These are phyloP conservation scores for Lycium barbarum DNA, from an alignment of 257 asterid species.

Conservation along the genomic window DNA sequence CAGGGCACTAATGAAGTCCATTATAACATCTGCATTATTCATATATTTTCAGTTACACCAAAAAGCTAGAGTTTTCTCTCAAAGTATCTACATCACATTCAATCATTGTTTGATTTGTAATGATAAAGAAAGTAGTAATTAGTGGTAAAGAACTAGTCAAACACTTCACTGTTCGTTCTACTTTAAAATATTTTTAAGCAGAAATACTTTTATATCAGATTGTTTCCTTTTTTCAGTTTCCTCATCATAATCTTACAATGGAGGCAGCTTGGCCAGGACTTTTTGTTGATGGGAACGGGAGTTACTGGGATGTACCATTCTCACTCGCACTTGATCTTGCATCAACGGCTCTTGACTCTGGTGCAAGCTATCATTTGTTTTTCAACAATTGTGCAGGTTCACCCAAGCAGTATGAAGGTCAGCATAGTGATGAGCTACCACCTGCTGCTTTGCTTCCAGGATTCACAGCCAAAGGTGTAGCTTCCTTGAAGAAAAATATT, in stretches of 20 bases:
- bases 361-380: slow-evolving; percentile 66
- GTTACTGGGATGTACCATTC: slow-evolving; percentile 84
- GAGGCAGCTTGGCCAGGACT: slow-evolving; percentile 83
- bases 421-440: slow-evolving; percentile 35
- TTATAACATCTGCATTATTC: neutral
- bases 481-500: slow-evolving; percentile 63
- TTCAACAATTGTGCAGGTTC: slow-evolving; percentile 62
- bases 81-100: slow-evolving; percentile 5
- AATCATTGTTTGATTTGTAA: neutral
- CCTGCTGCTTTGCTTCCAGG: slow-evolving; percentile 65
- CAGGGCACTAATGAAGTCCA: neutral
- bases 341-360: slow-evolving; percentile 62
- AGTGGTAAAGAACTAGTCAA: neutral
- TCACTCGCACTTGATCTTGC: slow-evolving; percentile 69
- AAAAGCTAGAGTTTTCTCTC: neutral
- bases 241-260: slow-evolving; percentile 61
- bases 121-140: neutral
- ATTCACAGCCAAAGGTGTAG: slow-evolving; percentile 68
- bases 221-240: slow-evolving; percentile 58
- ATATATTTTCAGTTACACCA: slow-evolving; percentile 1
- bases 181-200: neutral
- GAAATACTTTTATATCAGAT: neutral
- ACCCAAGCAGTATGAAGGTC: slow-evolving; percentile 53
- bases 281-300: slow-evolving; percentile 65
- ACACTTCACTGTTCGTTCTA: neutral